Evolutionary conservation across 345 rosid genomes (phyloP), one percentile per base, ranked within the genome.

Genomic region (Eucalyptus grandis): DNA sequence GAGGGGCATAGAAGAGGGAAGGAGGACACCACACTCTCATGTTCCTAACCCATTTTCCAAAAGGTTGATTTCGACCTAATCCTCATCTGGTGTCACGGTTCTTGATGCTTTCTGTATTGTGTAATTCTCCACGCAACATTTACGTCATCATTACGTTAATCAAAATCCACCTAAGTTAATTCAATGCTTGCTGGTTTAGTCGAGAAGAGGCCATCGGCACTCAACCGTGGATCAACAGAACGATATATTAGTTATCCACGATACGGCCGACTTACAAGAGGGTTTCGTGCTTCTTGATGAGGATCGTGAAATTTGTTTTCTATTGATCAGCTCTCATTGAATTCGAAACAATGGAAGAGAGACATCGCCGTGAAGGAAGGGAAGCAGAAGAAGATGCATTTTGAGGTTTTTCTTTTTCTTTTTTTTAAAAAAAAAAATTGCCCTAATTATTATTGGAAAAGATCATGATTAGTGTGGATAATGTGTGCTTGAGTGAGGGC

Each of bases 1-100:
- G 91, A 89, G 89, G 88, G 88, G 90, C 90, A 89, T 86, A 88
- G 86, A 90, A 89, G 86, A 82, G 90, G 49, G 86, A 88, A 54
- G 89, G 49, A 22, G 80, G n/a, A 16, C 47, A 81, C 89, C 47
- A 81, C 89, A 49, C 60, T 56, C 19, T 30, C 80, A 56, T 43
- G 83, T 77, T 37, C 83, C 83, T 77, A 77, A 77, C 83, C 83
- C 83, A 77, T 77, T 77, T 37, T 87, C 88, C n/a, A 90, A 90
- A 88, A 89, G 85, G 24, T 60, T 72, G 16, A 87, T 87, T 91
- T 91, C 90, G 91, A 90, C 91, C 91, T 77, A 77, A 77, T 77
- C 83, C 83, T 77, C 83, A 77, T 77, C 83, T 5, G 43, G 83
- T 62, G 27, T 22, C 83, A 6, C 43, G 44, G 27, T 37, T 77